A percentile compares a stretch with the other conserved stretches of the same genome.
Evolutionary conservation across 805 yeast genomes (phyloP).

Genomic region (Starmerella scarabaei): DNA sequence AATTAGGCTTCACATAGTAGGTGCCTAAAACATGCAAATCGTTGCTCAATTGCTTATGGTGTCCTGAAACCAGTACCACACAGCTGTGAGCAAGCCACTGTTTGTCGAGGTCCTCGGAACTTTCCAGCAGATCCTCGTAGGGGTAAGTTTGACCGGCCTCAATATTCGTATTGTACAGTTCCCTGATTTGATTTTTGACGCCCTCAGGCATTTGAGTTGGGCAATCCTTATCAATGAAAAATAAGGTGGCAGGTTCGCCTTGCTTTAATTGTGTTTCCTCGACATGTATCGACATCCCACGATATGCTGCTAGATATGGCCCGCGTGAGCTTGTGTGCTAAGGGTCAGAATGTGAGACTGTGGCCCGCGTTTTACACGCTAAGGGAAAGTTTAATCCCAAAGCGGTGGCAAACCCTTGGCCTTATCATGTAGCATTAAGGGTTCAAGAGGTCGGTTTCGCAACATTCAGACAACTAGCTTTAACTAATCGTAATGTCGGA

Average conservation of each 20-base stretch:
- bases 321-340: too few relatives aligned
- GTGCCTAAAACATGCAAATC: constrained; percentile 47
- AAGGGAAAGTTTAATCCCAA: too few relatives aligned
- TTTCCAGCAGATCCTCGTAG: constrained; percentile 23
- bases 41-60: constrained; percentile 20
- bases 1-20: constrained; percentile 76
- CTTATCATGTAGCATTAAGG: too few relatives aligned
- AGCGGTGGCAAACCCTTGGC: too few relatives aligned
- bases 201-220: constrained; percentile 34
- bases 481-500: too few relatives aligned
- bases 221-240: constrained; percentile 42
- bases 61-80: constrained; percentile 45
- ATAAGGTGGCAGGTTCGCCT: constrained; percentile 40
- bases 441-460: too few relatives aligned
- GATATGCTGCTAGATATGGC: too few relatives aligned
- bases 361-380: too few relatives aligned
- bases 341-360: too few relatives aligned
- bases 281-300: too few relatives aligned
- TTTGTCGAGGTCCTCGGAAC: constrained; percentile 39
- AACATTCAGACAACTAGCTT: too few relatives aligned
- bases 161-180: constrained; percentile 50
- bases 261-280: too few relatives aligned
- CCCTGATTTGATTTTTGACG: constrained; percentile 36
- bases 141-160: constrained; percentile 72
- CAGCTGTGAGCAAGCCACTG: constrained; percentile 60